Evolutionary conservation across 768 basidiomycete genomes (phyloP), one percentile per base, ranked within the genome.

Genomic region (Cubamyces sp.): DNA sequence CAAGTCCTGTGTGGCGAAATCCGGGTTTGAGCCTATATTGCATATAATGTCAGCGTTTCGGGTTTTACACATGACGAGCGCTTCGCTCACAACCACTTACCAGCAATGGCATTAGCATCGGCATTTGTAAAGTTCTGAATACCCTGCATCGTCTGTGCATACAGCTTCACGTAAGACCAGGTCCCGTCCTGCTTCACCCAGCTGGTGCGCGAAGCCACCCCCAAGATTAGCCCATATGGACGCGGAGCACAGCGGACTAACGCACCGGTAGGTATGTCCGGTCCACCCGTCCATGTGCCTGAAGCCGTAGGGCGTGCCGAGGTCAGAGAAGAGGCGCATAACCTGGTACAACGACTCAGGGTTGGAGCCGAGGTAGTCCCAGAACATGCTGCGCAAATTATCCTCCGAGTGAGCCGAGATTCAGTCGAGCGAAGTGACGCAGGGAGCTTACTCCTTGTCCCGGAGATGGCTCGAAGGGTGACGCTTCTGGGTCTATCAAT

Each of bases 1-100:
- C 19, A 86, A 72, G 67, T 86, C 84, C 40, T 82, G 76, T 30
- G 81, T 76, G 57, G 82, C 82, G 72, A 81, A 87, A 68, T 87
- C 86, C 0, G 78, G 73, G 59, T 78, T 80, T 16, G 47, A 40
- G 23, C 70, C 70, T 69, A 21, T 5, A n/a, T 19, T 19, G 18
- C 30, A 3, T 1, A 5, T 14, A 37, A 25, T 9, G 46, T 43
- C 30, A 46, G 19, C 41, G 48, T 25, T n/a, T 15, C 42, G 7
- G 3, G 23, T 34, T 8, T 28, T 23, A 8, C 19, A n/a, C 6
- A 49, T 1, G 15, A 49, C 21, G 5, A 34, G 34, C 34, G 34
- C 34, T 34, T 34, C 34, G 34, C 34, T 34, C 34, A 4, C 34
- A 16, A 3, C 26, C 9, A 40, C 67, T 61, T 59, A 61, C 82